Evolutionary conservation across 1,284 basidiomycete species (phyloP), one percentile per base, ranked within the genome.

Genomic region (Athelia sp.): DNA sequence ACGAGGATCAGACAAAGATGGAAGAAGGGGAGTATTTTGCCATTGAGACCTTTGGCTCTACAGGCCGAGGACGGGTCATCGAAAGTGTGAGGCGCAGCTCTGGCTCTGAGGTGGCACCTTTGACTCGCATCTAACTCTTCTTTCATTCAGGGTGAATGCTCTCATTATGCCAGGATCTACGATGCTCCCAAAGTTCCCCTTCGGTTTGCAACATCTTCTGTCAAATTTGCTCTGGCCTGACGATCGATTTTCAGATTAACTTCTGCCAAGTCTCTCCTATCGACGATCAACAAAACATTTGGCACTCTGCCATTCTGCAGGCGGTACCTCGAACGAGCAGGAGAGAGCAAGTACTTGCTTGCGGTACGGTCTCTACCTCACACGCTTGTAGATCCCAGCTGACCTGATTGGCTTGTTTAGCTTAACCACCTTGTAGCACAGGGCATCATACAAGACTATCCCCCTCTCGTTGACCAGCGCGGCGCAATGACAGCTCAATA

Each of bases 11-110:
- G 60, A 93, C 90, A 18, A 97, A 93, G 72, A 99, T 99, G 97
- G 97, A 99, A 66, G 97, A 99, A 69, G 96, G 94, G 32, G 97
- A 99, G 64, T 97, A 98, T 68, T 99, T 94, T 66, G 97, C 97
- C 14, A 98, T 99, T 55, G 97, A 99, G 70, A 99, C 97, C 0
- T 99, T 99, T 68, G 97, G 97, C 19, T 91, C 90, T 21, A 99
- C 96, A 0, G 97, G 97, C n/a, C 78, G 89, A 38, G 97, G 96
- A 3, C 79, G 85, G 43, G 93, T 98, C n/a, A 76, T 92, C 13
- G 96, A 99, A 61, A 79, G 79, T 54, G 88, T 89, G 57, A 55
- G 80, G 13, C 26, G 13, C 13, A 13, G 6, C 26, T 6, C 68
- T 35, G 43, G 2, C n/a, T n/a, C n/a, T n/a, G n/a, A n/a, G n/a